These are phyloP conservation scores for Pholiota microspora DNA, from an alignment of 768 basidiomycete species.

Conservation along the genomic window DNA sequence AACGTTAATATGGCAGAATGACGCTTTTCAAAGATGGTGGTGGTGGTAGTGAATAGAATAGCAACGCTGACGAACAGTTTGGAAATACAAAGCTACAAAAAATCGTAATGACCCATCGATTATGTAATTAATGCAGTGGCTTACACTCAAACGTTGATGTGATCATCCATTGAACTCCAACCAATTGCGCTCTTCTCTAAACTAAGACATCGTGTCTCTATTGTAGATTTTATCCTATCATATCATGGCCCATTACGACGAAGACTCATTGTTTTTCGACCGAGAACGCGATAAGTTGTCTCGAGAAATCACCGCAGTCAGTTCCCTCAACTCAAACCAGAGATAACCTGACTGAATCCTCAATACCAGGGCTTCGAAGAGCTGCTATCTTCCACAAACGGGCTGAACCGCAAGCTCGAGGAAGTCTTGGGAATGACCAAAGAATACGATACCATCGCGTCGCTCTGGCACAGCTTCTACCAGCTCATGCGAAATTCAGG, in stretches of 20 bases:
- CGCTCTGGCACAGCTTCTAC: conserved; percentile 81
- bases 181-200: not conserved
- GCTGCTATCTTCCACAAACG: conserved; percentile 79
- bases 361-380: conserved; percentile 77
- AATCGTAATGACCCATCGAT: too few species aligned
- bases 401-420: conserved; percentile 86
- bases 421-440: conserved; percentile 91
- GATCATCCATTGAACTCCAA: too few species aligned
- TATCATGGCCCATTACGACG: conserved; percentile 37
- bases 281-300: conserved; percentile 75
- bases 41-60: too few species aligned
- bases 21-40: too few species aligned
- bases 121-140: too few species aligned
- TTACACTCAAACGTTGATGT: too few species aligned
- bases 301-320: conserved; percentile 70
- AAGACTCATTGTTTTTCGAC: conserved; percentile 69
- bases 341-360: not conserved
- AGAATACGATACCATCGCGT: conserved; percentile 87
- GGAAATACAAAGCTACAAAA: too few species aligned
- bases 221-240: too few species aligned
- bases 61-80: too few species aligned
- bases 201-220: too few species aligned
- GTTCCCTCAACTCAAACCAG: not conserved
- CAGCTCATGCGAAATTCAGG: conserved; percentile 64
- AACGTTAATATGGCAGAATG: too few species aligned